Evolutionary conservation across 2,329 filamentous ascomycete genomes (phyloP).

Genomic region (Macrophomina pseudophaseolina): DNA sequence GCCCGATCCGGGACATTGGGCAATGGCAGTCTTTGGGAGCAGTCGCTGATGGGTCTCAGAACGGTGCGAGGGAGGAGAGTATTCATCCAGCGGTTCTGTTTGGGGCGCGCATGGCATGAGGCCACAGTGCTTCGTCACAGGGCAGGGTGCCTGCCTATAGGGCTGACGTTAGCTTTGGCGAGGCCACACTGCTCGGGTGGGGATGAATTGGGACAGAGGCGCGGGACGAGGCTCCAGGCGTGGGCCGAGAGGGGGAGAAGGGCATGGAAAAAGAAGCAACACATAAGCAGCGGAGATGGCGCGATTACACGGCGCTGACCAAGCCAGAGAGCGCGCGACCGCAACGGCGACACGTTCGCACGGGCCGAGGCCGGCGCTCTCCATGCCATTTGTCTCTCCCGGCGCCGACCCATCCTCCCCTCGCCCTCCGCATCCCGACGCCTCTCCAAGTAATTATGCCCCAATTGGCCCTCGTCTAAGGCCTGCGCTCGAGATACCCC

Average conservation of each 20-base stretch:
- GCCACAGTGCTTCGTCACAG: neutral
- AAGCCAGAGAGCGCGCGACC: neutral
- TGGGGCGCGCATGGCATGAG: neutral
- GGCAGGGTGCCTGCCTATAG: neutral
- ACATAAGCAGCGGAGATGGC: neutral
- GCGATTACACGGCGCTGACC: slow-evolving; percentile 1
- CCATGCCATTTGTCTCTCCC: slow-evolving; percentile 1
- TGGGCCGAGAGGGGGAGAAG: neutral
- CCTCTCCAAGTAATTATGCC: neutral
- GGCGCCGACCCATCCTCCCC: slow-evolving; percentile 1
- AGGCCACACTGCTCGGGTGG: neutral
- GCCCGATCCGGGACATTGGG: no score
- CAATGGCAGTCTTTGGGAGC: neutral
- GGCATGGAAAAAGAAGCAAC: neutral
- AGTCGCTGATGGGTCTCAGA: neutral
- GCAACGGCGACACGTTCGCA: neutral
- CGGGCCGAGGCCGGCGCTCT: slow-evolving; percentile 8
- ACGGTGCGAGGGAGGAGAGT: no score
- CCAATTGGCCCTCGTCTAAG: neutral
- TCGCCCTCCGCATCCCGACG: neutral
- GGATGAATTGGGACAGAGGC: neutral
- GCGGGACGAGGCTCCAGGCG: neutral
- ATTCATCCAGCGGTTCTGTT: neutral
- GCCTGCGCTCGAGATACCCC: slow-evolving; percentile 2
- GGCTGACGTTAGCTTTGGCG: neutral